Percentiles rank a stretch among this genome's conserved stretches.
Evolutionary conservation across 2,329 filamentous ascomycete genomes (phyloP).

Genomic region (Colletotrichum sp.): DNA sequence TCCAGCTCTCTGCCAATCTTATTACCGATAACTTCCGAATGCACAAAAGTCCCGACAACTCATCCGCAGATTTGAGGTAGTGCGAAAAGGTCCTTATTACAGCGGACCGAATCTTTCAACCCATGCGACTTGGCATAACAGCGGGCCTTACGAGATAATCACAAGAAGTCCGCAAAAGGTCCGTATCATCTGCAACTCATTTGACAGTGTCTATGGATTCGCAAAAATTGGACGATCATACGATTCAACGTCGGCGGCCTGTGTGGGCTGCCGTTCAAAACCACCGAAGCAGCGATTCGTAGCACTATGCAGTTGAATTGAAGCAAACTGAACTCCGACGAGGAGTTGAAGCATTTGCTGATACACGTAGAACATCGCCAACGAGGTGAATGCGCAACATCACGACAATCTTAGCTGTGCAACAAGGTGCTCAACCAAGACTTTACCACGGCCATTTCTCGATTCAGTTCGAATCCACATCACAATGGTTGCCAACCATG

Average conservation of each 20-base stretch:
- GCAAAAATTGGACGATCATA: not conserved
- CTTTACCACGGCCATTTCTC: not conserved
- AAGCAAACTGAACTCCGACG: not conserved
- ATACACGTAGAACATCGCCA: rapidly evolving
- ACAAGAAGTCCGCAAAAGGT: not conserved
- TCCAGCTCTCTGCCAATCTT: not conserved
- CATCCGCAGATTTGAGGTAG: not conserved
- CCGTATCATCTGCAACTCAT: not conserved
- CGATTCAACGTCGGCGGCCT: not conserved
- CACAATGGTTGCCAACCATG: not conserved
- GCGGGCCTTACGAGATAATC: not conserved
- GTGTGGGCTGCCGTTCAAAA: not conserved
- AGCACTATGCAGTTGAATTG: not conserved
- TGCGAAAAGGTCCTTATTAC: not conserved
- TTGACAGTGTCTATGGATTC: not conserved
- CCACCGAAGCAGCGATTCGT: not conserved
- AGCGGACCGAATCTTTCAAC: not conserved
- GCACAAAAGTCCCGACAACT: not conserved
- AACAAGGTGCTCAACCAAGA: not conserved
- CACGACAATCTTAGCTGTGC: not conserved
- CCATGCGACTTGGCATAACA: not conserved
- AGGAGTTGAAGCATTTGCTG: not conserved
- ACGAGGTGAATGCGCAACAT: not conserved
- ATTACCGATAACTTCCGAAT: not conserved
- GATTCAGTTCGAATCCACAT: not conserved